Base-by-base conservation (phyloP, 495 filamentous ascomycete species). In the Xylaria scruposa region DNA sequence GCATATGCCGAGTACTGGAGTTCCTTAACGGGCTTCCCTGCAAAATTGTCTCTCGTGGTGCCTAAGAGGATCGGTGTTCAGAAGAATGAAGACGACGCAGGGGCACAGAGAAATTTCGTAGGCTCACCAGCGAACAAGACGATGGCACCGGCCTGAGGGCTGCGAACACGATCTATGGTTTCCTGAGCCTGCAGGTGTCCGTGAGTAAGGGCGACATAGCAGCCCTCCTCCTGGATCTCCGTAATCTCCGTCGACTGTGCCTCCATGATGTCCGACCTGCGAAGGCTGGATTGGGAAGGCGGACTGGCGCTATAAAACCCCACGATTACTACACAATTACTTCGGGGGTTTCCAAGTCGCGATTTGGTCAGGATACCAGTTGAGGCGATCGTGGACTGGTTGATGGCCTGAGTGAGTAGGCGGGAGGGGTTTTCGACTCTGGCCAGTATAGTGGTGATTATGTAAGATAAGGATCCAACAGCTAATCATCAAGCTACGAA, bases 11-110 rank as follows among this genome's bases (percentile, higher is more conserved):
- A 91, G 83, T 98, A 98, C 62, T 89, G 85, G 3, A 98, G 90
- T 49, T 92, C 87, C 2, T 88, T 85, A 70, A 99, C 96, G 15
- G 92, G 82, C 70, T 92, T 91, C 68, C 82, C 83, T 56, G 86
- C 85, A 83, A 97, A 98, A 78, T 89, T 91, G 81, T 97, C 90
- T 54, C 96, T 88, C 12, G 96, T 98, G 26, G 95, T 97, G 61
- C 96, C 95, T 87, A 61, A 19, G 67, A 68, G n/a, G 24, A 74
- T 29, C 21, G 33, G 19, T 29, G 38, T 58, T 68, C 47, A 75
- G 70, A 58, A 75, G 40, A 72, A 21, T 71, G 71, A 51, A 40
- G 40, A 65, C n/a, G 38, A 59, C 19, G 36, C 47, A 29, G 29
- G 36, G 7, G 19, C 17, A 53, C 47, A 64, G 47, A 51, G 66